A percentile compares a stretch with the other conserved stretches of the same genome.
phyloP scores from a whole-genome alignment of 148 eudicot species.

The Fagopyrum homotropicum region DNA sequence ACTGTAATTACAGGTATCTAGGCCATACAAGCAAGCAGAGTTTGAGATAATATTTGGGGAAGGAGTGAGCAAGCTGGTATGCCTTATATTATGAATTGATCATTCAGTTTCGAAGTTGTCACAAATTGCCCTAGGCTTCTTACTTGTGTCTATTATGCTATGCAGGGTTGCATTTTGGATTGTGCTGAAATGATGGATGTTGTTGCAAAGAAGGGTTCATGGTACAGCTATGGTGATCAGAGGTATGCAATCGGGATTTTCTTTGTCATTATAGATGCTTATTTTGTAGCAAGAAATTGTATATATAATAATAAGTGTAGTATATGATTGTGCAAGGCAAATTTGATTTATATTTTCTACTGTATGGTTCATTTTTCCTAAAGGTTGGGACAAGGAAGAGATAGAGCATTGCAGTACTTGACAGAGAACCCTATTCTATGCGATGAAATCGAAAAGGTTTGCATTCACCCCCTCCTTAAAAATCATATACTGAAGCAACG shows the following conservation, averaged over 20 bases:
- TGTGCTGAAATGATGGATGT: slow-evolving; percentile 88
- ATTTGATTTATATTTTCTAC: neutral
- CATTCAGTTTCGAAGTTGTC: neutral
- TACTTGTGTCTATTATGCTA: slow-evolving; percentile 15
- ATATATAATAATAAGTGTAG: neutral
- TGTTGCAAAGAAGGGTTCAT: slow-evolving; percentile 79
- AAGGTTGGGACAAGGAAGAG: slow-evolving; percentile 98
- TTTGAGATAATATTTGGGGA: slow-evolving; percentile 95
- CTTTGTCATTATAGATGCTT: neutral
- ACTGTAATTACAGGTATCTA: slow-evolving; percentile 57
- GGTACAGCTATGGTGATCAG: slow-evolving; percentile 88
- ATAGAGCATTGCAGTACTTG: slow-evolving; percentile 71
- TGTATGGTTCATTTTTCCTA: slow-evolving; percentile 10
- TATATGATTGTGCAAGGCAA: neutral
- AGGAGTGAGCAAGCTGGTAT: slow-evolving; percentile 90
- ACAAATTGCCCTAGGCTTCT: neutral
- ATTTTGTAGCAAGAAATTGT: neutral
- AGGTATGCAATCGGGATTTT: slow-evolving; percentile 36
- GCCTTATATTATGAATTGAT: slow-evolving; percentile 18
- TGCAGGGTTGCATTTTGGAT: slow-evolving; percentile 90
- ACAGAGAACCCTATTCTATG: slow-evolving; percentile 68
- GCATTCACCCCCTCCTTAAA: neutral
- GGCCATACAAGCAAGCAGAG: slow-evolving; percentile 98
- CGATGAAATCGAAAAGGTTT: slow-evolving; percentile 89
- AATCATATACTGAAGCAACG: neutral